Percentiles rank a stretch among this genome's conserved stretches.
Evolutionary conservation across 768 basidiomycete species (phyloP).

Genomic region (Amanita exitialis): DNA sequence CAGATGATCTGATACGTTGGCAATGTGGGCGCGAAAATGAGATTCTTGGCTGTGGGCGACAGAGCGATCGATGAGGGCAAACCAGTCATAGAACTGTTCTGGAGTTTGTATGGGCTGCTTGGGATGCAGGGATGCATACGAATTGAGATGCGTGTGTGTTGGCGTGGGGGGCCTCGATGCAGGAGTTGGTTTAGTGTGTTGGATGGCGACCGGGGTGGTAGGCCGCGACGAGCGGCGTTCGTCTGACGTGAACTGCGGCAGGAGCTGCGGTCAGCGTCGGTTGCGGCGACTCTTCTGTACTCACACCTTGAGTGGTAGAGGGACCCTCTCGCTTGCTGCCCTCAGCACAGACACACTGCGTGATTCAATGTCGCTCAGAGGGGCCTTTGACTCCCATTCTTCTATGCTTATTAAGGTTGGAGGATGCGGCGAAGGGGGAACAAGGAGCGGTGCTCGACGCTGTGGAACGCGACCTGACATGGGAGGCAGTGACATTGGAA

Average conservation of each 20-base stretch:
- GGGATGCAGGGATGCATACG: constrained; percentile 46
- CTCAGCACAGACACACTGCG: constrained; percentile 59
- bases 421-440: constrained; percentile 11
- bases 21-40: constrained; percentile 81
- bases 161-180: constrained; percentile 3
- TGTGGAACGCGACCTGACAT: not conserved
- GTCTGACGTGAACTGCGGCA: constrained; percentile 20
- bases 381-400: constrained; percentile 86
- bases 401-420: constrained; percentile 52
- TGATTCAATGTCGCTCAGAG: constrained; percentile 58
- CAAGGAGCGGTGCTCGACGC: constrained; percentile 1
- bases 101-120: constrained; percentile 77
- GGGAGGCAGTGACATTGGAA: too few species aligned
- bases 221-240: constrained; percentile 26
- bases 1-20: constrained; percentile 65
- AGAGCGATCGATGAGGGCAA: constrained; percentile 77
- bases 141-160: constrained; percentile 7
- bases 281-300: not conserved
- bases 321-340: constrained; percentile 44
- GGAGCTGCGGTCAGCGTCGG: constrained; percentile 4
- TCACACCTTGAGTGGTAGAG: constrained; percentile 68
- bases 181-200: constrained; percentile 5
- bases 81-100: constrained; percentile 98
- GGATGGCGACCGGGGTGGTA: constrained; percentile 23
- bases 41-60: constrained; percentile 93